A percentile compares a stretch with the other conserved stretches of the same genome.
Conservation (phyloP, 352 stramenopile species). For the Globisporangium camurandrum region DNA sequence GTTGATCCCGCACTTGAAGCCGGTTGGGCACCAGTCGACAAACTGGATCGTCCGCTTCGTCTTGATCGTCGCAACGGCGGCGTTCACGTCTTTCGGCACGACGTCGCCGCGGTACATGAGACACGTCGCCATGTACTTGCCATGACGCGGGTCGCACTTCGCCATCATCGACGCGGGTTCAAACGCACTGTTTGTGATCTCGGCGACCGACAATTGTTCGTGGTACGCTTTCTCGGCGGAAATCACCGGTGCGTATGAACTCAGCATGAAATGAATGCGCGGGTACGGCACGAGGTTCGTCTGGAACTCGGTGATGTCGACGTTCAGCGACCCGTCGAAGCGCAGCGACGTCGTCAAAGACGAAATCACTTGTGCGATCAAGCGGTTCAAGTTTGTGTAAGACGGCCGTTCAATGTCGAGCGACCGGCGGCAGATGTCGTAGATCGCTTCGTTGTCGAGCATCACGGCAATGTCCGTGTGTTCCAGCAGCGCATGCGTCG, state of each 20-base stretch:
- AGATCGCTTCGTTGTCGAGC: conserved; percentile 98
- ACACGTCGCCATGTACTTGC: conserved; percentile 99
- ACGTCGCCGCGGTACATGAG: conserved; percentile 98
- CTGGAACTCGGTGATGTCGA: conserved; percentile 99
- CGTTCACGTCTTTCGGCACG: conserved; percentile 94
- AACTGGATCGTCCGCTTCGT: conserved; percentile 99
- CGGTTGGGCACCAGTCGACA: conserved; percentile 98
- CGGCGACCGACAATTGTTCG: conserved; percentile 94
- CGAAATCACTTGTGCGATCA: conserved; percentile 97
- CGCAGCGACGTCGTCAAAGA: conserved; percentile 93
- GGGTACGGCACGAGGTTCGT: conserved; percentile 99
- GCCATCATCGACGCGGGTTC: conserved; percentile 98
- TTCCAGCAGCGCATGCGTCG: conserved; percentile 96
- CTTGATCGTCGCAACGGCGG: conserved; percentile 97
- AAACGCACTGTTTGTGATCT: conserved; percentile 99
- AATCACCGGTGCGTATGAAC: conserved; percentile 97
- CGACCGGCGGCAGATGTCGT: conserved; percentile 96
- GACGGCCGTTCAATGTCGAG: conserved; percentile 97
- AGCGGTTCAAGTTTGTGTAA: conserved; percentile 98
- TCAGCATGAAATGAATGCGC: conserved; percentile 99
- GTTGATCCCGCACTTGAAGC: conserved; percentile 99
- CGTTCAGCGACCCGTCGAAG: conserved; percentile 97
- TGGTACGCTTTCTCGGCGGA: conserved; percentile 97
- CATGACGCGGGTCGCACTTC: conserved; percentile 98
- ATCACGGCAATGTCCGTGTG: conserved; percentile 97